phyloP scores from a whole-genome alignment of 495 filamentous ascomycete genomes.

The Penicillium simplicissimum region DNA sequence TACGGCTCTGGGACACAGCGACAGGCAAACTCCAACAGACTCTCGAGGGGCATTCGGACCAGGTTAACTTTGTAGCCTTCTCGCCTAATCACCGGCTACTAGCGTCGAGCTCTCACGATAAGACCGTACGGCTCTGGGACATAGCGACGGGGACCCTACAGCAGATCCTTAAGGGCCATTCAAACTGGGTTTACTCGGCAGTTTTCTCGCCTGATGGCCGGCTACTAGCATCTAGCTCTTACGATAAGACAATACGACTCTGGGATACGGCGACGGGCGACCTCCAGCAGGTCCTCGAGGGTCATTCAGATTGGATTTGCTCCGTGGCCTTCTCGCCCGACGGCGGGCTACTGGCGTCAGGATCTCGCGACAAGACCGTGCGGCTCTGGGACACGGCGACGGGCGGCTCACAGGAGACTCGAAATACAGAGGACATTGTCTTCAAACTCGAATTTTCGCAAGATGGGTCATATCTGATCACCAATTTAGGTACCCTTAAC shows the following conservation, averaged over 20 bases:
- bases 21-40: slow-evolving; percentile 8
- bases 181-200: slow-evolving; percentile 11
- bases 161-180: slow-evolving; percentile 15
- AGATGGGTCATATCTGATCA: no score
- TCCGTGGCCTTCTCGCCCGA: no score
- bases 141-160: slow-evolving; percentile 9
- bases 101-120: slow-evolving; percentile 31
- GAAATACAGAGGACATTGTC: no score
- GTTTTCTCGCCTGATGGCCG: slow-evolving; percentile 30
- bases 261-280: slow-evolving; percentile 10
- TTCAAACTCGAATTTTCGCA: no score
- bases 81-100: slow-evolving; percentile 25
- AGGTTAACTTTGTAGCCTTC: slow-evolving; percentile 22
- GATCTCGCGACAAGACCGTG: no score
- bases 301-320: no score
- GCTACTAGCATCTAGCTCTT: slow-evolving; percentile 20
- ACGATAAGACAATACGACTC: slow-evolving; percentile 8
- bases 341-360: neutral
- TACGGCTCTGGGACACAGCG: slow-evolving; percentile 37
- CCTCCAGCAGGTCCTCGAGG: no score
- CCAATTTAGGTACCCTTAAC: neutral
- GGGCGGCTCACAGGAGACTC: no score
- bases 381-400: no score
- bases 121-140: slow-evolving; percentile 39
- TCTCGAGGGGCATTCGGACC: slow-evolving; percentile 11